Conservation (phyloP, 2,329 filamentous ascomycete genomes). For the Bipolaris zeicola region DNA sequence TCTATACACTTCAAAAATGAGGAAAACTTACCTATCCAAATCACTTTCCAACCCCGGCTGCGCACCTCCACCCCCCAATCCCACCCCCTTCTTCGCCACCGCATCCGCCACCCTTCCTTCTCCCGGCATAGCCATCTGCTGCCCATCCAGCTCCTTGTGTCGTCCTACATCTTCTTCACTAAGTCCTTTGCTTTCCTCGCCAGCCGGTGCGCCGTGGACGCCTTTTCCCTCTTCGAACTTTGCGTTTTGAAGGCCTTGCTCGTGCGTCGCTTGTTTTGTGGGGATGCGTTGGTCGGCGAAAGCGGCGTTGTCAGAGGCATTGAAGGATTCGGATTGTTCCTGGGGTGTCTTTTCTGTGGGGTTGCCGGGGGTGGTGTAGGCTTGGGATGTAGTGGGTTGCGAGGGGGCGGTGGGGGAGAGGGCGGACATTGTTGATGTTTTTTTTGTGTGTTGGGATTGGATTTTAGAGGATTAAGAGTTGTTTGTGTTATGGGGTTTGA, state of each 20-base stretch:
- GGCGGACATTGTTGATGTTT: conserved; percentile 41
- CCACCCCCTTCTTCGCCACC: conserved; percentile 43
- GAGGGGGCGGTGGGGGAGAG: conserved; percentile 50
- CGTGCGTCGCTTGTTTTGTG: conserved; percentile 43
- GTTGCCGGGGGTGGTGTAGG: conserved; percentile 56
- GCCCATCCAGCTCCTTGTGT: conserved; percentile 53
- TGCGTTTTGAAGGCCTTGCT: conserved; percentile 48
- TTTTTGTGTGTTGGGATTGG: conserved; percentile 2
- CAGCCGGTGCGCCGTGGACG: conserved; percentile 51
- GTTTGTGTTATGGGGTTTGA: neutral
- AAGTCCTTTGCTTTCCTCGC: conserved; percentile 51
- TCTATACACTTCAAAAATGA: neutral
- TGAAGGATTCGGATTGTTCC: conserved; percentile 42
- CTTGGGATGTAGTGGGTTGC: conserved; percentile 52
- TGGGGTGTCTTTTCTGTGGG: conserved; percentile 50
- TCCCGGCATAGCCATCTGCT: conserved; percentile 56
- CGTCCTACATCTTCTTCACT: conserved; percentile 51
- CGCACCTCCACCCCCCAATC: conserved; percentile 43
- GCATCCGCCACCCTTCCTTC: conserved; percentile 53
- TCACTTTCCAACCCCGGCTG: conserved; percentile 52
- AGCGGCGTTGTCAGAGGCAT: conserved; percentile 42
- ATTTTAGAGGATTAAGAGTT: too few species aligned
- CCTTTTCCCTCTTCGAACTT: conserved; percentile 40
- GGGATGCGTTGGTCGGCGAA: conserved; percentile 48
- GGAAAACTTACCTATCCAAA: conserved; percentile 50